Conservation (phyloP, 805 yeast species). For the Candida insectorum region DNA sequence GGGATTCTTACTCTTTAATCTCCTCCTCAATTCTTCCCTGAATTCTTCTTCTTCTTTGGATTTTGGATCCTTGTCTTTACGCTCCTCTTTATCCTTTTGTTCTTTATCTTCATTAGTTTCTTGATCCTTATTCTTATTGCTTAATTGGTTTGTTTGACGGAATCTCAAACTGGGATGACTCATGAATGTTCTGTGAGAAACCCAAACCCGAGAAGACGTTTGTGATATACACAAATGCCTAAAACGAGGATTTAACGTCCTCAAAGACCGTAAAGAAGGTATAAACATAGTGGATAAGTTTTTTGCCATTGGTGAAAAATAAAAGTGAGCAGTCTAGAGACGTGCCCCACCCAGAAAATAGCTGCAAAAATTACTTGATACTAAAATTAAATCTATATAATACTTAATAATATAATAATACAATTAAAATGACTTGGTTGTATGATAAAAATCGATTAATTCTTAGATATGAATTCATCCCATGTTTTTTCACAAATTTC, state of each 20-base stretch:
- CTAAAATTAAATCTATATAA: no score
- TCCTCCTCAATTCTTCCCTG: slow-evolving; percentile 31
- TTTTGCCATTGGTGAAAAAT: no score
- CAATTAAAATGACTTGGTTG: no score
- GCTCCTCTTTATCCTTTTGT: slow-evolving; percentile 8
- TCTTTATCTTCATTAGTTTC: slow-evolving; percentile 3
- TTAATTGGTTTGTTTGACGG: not conserved
- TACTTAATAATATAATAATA: no score
- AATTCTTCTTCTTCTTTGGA: slow-evolving; percentile 30
- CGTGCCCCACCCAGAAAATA: no score
- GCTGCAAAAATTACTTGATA: no score
- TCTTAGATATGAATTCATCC: slow-evolving; percentile 38
- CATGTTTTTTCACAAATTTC: slow-evolving; percentile 43
- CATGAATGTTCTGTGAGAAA: not conserved
- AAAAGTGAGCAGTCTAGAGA: no score
- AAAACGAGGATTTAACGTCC: no score
- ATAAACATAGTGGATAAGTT: not conserved
- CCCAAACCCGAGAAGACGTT: not conserved
- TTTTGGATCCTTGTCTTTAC: slow-evolving; percentile 18
- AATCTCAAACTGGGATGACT: slow-evolving; percentile 2
- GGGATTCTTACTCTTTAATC: slow-evolving; percentile 26
- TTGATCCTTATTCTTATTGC: slow-evolving; percentile 3
- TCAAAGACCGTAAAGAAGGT: not conserved
- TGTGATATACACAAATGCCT: no score
- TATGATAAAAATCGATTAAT: no score